Percentiles rank a stretch among this genome's conserved stretches.
phyloP scores from a whole-genome alignment of 148 eudicot species.

The Camellia granthamiana region DNA sequence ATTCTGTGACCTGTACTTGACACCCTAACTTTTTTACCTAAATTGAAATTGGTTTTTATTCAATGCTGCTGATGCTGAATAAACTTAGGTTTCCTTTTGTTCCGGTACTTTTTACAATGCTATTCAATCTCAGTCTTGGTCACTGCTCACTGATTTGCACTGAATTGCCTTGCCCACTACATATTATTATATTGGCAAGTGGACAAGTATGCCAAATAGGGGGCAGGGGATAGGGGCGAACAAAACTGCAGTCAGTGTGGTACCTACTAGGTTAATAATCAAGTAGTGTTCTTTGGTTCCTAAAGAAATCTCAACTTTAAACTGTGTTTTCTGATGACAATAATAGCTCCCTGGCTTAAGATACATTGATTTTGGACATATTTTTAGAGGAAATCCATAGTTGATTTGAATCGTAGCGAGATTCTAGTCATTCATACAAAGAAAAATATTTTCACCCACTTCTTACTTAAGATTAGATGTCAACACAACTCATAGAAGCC shows the following conservation, averaged over 20 bases:
- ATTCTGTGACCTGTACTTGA: no score
- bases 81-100: no score
- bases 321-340: neutral
- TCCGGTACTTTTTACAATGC: no score
- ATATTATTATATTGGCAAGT: neutral
- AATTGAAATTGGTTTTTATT: neutral
- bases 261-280: neutral
- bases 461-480: neutral
- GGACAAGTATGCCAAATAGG: neutral
- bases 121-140: neutral
- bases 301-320: neutral
- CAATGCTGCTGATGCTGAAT: neutral
- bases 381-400: neutral
- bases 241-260: neutral
- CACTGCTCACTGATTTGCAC: neutral
- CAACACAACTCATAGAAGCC: no score
- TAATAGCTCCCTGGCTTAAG: neutral
- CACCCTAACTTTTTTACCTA: neutral
- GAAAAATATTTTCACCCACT: neutral
- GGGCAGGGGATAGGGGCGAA: neutral
- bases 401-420: neutral
- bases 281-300: neutral
- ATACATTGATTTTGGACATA: neutral
- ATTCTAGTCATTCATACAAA: neutral
- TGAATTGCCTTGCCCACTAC: conserved; percentile 4